These are phyloP conservation scores for Forsythia suspensa DNA, from an alignment of 257 asterid species.

Conservation along the genomic window DNA sequence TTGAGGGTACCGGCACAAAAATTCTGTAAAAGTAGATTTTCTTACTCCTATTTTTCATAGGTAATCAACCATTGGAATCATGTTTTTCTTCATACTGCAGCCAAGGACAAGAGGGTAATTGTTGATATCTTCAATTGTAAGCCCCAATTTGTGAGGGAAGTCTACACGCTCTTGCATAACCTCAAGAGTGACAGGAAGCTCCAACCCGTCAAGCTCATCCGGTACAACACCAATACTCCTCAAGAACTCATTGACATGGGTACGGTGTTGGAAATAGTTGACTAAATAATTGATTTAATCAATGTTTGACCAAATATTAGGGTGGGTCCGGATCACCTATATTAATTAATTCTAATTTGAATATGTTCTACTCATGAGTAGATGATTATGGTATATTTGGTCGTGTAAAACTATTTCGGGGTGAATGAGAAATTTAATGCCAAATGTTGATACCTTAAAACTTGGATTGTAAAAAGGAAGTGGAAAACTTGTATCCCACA, in stretches of 20 bases:
- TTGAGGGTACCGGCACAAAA: conserved; percentile 82
- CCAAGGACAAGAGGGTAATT: conserved; percentile 96
- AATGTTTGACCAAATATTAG: too few species aligned
- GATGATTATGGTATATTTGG: too few species aligned
- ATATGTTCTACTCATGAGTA: too few species aligned
- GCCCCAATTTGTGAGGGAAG: conserved; percentile 88
- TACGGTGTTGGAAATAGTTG: too few species aligned
- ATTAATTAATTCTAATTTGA: too few species aligned
- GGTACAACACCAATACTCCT: conserved; percentile 69
- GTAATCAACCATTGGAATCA: conserved; percentile 94
- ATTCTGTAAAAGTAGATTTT: conserved; percentile 78
- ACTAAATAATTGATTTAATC: too few species aligned
- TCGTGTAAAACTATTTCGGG: too few species aligned
- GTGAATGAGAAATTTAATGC: too few species aligned
- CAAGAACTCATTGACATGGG: conserved; percentile 74
- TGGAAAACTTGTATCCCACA: too few species aligned
- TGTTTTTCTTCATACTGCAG: conserved; percentile 96
- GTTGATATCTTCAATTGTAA: conserved; percentile 83
- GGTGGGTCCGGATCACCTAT: too few species aligned
- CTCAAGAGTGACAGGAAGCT: conserved; percentile 51
- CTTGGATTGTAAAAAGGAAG: too few species aligned
- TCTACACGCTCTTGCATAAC: conserved; percentile 92
- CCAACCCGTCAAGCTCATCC: conserved; percentile 91
- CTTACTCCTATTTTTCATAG: conserved; percentile 88
- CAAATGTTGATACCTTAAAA: too few species aligned